Conservation (phyloP, 169 alveolate genomes). For the Plasmodium inui region DNA sequence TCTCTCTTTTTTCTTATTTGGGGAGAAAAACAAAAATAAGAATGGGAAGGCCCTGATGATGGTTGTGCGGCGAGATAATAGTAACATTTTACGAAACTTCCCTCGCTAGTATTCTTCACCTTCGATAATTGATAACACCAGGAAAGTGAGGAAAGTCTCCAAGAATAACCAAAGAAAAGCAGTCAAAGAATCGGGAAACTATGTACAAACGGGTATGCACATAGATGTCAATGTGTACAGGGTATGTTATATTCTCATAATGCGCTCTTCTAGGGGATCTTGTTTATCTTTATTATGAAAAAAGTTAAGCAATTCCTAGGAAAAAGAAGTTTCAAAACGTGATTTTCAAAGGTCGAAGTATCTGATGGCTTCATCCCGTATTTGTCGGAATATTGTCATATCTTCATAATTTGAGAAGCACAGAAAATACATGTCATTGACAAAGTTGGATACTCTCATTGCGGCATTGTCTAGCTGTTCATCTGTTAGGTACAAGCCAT, state of each 20-base stretch:
- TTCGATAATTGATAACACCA: neutral
- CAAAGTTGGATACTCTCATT: conserved; percentile 30
- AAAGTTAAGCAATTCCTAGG: neutral
- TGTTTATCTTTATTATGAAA: neutral
- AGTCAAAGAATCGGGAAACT: neutral
- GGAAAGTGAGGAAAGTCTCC: neutral
- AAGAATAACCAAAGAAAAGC: neutral
- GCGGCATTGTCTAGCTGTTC: conserved; percentile 10
- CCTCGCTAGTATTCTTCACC: neutral
- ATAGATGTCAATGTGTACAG: neutral
- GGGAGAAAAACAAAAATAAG: neutral
- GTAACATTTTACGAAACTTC: neutral
- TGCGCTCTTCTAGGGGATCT: neutral
- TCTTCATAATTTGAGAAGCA: neutral
- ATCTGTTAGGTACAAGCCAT: neutral
- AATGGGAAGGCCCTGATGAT: neutral
- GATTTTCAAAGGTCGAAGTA: neutral
- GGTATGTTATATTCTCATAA: neutral
- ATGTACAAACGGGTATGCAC: neutral
- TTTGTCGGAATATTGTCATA: neutral
- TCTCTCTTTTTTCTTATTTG: neutral
- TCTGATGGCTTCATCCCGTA: neutral
- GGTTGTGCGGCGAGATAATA: neutral
- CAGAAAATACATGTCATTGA: conserved; percentile 3
- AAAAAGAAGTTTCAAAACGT: neutral